Base-by-base conservation (phyloP, 768 basidiomycete genomes). In the Kwoniella dendrophila region DNA sequence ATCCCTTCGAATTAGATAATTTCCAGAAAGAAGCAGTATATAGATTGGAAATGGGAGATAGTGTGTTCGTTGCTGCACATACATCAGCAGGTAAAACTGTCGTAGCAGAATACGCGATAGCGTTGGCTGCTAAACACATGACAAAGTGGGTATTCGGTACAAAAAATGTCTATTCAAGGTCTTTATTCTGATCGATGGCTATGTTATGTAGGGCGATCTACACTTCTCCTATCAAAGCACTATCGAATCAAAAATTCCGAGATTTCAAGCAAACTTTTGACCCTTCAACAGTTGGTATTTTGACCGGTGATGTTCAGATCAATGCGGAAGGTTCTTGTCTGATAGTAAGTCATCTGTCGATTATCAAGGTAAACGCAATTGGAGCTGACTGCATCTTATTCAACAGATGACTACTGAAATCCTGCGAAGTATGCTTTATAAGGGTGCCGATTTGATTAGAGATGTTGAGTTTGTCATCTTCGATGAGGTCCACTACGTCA, bases 391-490 rank as follows among this genome's bases (percentile, higher is more conserved):
- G 36, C 16, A 30, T 24, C 33, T 4, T 49, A 7, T 29, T 3
- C 34, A 30, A 5, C 60, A 80, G 77, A 79, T 81, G 79, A 79
- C 79, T 11, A 99, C 96, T 24, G 96, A 99, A 79, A 99, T 99
- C 75, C 80, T 99, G 66, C 85, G 96, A 70, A 78, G 77, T 63
- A 99, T 99, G 96, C 84, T 99, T 22, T 97, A 97, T 81, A 95
- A 98, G 78, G 96, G 96, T 1, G 96, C 96, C 11, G 96, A 99
- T 81, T 83, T 99, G 22, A 99, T 99, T 70, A 86, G 96, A 33
- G 96, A 99, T 78, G 95, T 99, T 51, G 96, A 99, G 77, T 99
- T 97, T 76, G 96, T 99, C 24, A 96, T 99, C 63, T 99, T 99
- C 74, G 96, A 99, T 75, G 96, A 99, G 76, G 96, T 99, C 30